Evolutionary conservation across 345 rosid species (phyloP).

Genomic region (Melastoma malabathricum): DNA sequence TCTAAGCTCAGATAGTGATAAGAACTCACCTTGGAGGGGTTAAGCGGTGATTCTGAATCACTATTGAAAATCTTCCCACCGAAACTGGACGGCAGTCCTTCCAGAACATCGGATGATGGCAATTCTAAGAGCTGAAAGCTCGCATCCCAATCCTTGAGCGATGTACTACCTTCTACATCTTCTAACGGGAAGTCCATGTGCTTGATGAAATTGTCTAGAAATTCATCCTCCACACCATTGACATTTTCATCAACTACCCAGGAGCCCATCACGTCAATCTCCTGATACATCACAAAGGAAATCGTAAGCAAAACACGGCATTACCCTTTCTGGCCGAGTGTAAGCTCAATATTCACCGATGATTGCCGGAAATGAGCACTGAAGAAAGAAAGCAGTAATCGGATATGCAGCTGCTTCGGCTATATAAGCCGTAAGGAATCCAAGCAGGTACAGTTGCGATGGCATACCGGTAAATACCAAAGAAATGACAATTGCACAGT

Average conservation of each 20-base stretch:
- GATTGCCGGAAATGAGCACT: no score
- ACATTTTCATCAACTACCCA: slow-evolving; percentile 45
- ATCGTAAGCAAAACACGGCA: no score
- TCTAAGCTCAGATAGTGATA: no score
- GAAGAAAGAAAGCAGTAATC: no score
- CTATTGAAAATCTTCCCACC: slow-evolving; percentile 13
- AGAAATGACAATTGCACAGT: no score
- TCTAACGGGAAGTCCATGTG: slow-evolving; percentile 48
- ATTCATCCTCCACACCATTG: slow-evolving; percentile 39
- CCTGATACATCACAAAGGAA: slow-evolving; percentile 9
- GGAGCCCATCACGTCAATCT: slow-evolving; percentile 32
- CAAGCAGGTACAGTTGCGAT: no score
- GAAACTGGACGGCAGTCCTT: slow-evolving; percentile 28
- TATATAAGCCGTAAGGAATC: no score
- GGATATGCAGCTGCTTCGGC: no score
- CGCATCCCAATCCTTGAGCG: slow-evolving; percentile 46
- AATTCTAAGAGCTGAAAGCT: slow-evolving; percentile 52
- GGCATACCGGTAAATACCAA: no score
- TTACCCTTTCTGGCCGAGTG: no score
- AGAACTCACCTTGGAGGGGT: slow-evolving; percentile 26
- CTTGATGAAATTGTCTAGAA: slow-evolving; percentile 29
- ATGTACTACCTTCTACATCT: slow-evolving; percentile 32
- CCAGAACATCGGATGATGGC: slow-evolving; percentile 44
- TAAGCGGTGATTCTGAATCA: slow-evolving; percentile 11
- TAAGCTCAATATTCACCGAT: no score